Percentiles rank a stretch among this genome's conserved stretches.
Evolutionary conservation across 257 asterid genomes (phyloP).

Genomic region (Solanum chiquidenum): DNA sequence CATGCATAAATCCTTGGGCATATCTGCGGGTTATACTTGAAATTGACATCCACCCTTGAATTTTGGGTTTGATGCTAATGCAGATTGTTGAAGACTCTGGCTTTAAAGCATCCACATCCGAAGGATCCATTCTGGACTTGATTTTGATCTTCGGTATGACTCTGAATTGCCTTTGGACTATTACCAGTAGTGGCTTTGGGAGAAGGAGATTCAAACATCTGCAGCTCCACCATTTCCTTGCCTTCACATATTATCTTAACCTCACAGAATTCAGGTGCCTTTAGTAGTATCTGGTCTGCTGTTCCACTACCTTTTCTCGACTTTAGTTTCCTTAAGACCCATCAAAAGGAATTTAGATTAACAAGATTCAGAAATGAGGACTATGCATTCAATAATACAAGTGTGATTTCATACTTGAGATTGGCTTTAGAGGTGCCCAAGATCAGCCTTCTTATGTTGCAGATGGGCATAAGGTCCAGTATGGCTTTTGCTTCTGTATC

Average conservation of each 20-base stretch:
- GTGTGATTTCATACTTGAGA: slow-evolving; percentile 27
- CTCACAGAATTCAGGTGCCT: slow-evolving; percentile 59
- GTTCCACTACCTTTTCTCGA: slow-evolving; percentile 31
- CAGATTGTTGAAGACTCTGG: neutral
- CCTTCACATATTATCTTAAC: slow-evolving; percentile 75
- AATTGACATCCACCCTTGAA: neutral
- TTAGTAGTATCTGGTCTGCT: slow-evolving; percentile 32
- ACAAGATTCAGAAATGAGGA: neutral
- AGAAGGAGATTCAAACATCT: slow-evolving; percentile 20
- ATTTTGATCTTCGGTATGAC: neutral
- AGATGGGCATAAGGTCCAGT: slow-evolving; percentile 69
- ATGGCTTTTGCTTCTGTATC: slow-evolving; percentile 65
- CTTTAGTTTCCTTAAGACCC: slow-evolving; percentile 31
- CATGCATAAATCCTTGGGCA: neutral
- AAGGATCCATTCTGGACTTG: neutral
- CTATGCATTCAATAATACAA: neutral
- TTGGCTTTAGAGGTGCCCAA: slow-evolving; percentile 43
- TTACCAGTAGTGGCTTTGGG: neutral
- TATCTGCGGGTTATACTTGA: neutral
- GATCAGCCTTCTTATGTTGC: slow-evolving; percentile 53
- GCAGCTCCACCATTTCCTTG: slow-evolving; percentile 30
- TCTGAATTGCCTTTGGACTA: slow-evolving; percentile 8
- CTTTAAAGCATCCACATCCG: slow-evolving; percentile 35
- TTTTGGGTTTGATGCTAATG: neutral
- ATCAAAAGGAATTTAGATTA: neutral